phyloP scores from a whole-genome alignment of 2,329 filamentous ascomycete genomes.

The Fusarium sp. region DNA sequence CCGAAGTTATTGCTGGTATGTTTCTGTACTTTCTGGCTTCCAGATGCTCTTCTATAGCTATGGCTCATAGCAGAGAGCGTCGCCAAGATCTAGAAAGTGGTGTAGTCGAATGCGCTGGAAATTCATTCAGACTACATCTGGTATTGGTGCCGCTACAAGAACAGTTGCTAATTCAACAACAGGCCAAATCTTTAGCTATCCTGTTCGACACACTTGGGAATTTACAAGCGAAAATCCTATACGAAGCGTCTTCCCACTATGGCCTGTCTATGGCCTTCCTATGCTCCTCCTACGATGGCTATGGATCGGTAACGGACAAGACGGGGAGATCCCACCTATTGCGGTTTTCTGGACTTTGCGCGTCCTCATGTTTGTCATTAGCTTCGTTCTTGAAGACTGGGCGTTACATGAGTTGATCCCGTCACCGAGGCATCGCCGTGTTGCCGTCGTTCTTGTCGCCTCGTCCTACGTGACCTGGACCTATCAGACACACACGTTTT shows the following conservation, averaged over 20 bases:
- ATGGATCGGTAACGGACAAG: constrained; percentile 84
- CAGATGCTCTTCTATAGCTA: not conserved
- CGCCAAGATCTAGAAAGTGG: no score
- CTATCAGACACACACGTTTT: constrained; percentile 98
- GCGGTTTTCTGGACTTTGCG: constrained; percentile 91
- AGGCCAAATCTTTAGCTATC: constrained; percentile 95
- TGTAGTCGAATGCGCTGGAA: not conserved
- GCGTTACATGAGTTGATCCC: constrained; percentile 91
- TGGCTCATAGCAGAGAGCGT: not conserved
- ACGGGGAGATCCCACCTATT: constrained; percentile 82
- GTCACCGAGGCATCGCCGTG: constrained; percentile 75
- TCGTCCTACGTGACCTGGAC: constrained; percentile 99
- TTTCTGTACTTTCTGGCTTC: not conserved
- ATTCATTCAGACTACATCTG: not conserved
- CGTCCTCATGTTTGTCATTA: constrained; percentile 91
- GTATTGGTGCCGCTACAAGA: not conserved
- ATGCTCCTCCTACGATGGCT: constrained; percentile 95
- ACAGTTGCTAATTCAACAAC: constrained; percentile 29
- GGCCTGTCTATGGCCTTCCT: constrained; percentile 92
- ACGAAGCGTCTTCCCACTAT: constrained; percentile 95
- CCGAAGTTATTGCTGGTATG: constrained; percentile 95
- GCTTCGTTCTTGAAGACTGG: constrained; percentile 98
- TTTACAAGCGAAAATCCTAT: constrained; percentile 90
- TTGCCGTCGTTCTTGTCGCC: constrained; percentile 85
- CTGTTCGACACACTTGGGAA: constrained; percentile 92